Evolutionary conservation across 1,139 yeast genomes (phyloP).

Genomic region (Lodderomyces metapsilosis): DNA sequence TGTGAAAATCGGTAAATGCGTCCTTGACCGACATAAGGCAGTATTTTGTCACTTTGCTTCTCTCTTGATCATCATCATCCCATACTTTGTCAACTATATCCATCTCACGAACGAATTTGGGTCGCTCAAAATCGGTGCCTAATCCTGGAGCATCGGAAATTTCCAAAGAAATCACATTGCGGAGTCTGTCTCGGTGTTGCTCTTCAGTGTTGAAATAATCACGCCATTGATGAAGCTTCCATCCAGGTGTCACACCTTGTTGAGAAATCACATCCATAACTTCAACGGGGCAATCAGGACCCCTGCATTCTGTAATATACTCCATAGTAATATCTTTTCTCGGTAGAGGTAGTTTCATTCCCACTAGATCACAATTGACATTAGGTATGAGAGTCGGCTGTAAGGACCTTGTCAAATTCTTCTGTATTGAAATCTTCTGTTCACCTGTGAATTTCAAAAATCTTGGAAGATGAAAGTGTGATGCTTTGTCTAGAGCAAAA

Average conservation of each 20-base stretch:
- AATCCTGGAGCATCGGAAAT: constrained; percentile 56
- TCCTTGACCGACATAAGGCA: constrained; percentile 82
- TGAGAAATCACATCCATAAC: constrained; percentile 92
- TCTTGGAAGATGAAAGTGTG: constrained; percentile 59
- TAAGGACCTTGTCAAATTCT: constrained; percentile 37
- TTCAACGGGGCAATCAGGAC: constrained; percentile 64
- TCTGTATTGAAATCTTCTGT: constrained; percentile 16
- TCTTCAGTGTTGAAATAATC: constrained; percentile 58
- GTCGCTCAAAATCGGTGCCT: constrained; percentile 56
- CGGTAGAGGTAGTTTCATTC: constrained; percentile 38
- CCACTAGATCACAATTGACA: constrained; percentile 27
- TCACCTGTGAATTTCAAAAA: constrained; percentile 26
- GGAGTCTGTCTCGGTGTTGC: constrained; percentile 56
- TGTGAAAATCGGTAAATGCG: constrained; percentile 85
- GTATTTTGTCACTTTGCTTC: constrained; percentile 78
- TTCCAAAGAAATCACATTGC: constrained; percentile 82
- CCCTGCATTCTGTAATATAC: constrained; percentile 58
- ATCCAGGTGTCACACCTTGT: constrained; percentile 55
- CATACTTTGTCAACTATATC: constrained; percentile 75
- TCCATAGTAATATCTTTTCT: constrained; percentile 47
- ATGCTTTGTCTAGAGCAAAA: constrained; percentile 52
- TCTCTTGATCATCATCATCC: constrained; percentile 33
- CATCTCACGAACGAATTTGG: constrained; percentile 60
- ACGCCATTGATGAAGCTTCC: constrained; percentile 76
- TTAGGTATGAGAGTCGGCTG: constrained; percentile 35